Percentiles rank a stretch among this genome's conserved stretches.
Evolutionary conservation across 2,329 filamentous ascomycete genomes (phyloP).

Genomic region (Niveomyces coronatus): DNA sequence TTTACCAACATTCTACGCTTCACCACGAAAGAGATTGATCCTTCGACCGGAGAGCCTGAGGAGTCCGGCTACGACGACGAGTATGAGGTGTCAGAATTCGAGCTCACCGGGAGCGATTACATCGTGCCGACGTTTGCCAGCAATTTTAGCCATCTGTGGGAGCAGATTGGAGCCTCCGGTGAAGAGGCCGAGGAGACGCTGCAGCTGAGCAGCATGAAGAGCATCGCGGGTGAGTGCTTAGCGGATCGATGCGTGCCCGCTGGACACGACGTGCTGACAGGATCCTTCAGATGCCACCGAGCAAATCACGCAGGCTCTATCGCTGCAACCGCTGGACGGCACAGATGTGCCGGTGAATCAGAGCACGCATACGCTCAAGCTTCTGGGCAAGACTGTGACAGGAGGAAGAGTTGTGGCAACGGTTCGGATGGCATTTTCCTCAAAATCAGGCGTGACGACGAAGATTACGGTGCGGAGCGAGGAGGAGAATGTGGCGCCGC

Average conservation of each 20-base stretch:
- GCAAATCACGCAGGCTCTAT: slow-evolving; percentile 75
- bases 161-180: slow-evolving; percentile 78
- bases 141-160: slow-evolving; percentile 94
- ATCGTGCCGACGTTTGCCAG: slow-evolving; percentile 87
- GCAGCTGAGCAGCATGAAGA: slow-evolving; percentile 79
- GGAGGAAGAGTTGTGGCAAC: slow-evolving; percentile 82
- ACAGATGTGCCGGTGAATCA: slow-evolving; percentile 83
- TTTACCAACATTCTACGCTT: slow-evolving; percentile 95
- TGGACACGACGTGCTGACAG: slow-evolving; percentile 14
- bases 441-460: slow-evolving; percentile 87
- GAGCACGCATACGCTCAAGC: slow-evolving; percentile 87
- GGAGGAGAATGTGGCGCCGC: slow-evolving; percentile 78
- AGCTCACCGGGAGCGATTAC: slow-evolving; percentile 86
- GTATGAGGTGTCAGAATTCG: slow-evolving; percentile 91
- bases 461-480: slow-evolving; percentile 90
- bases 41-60: slow-evolving; percentile 84
- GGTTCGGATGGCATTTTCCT: slow-evolving; percentile 87
- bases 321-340: slow-evolving; percentile 86
- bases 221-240: slow-evolving; percentile 66
- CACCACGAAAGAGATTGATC: slow-evolving; percentile 96
- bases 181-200: slow-evolving; percentile 88
- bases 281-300: slow-evolving; percentile 69
- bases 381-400: slow-evolving; percentile 88
- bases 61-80: slow-evolving; percentile 92
- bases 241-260: neutral